A percentile compares a stretch with the other conserved stretches of the same genome.
Evolutionary conservation across 352 stramenopile species (phyloP).

Genomic region (Phytophthora meadii): DNA sequence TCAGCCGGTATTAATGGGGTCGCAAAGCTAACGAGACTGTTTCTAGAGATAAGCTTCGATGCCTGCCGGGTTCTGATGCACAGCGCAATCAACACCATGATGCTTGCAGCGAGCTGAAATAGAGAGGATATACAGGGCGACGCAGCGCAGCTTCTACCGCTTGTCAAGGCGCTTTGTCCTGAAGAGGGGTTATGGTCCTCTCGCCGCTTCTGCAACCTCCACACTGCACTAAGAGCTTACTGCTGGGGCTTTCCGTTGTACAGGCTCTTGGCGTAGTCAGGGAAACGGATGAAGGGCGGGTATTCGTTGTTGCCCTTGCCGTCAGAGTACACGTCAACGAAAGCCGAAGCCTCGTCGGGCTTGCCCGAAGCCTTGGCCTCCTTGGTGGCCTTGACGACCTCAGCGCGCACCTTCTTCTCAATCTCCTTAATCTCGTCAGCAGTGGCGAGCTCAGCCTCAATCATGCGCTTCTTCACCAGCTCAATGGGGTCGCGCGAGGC

Average conservation of each 20-base stretch:
- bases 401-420: slow-evolving; percentile 98
- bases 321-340: slow-evolving; percentile 92
- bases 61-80: slow-evolving; percentile 27
- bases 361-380: slow-evolving; percentile 87
- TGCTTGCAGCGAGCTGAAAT: slow-evolving; percentile 28
- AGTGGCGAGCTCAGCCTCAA: slow-evolving; percentile 94
- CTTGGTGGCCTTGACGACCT: slow-evolving; percentile 97
- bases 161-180: slow-evolving; percentile 36
- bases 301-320: slow-evolving; percentile 91
- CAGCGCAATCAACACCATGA: slow-evolving; percentile 26
- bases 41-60: slow-evolving; percentile 41
- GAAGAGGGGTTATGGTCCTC: slow-evolving; percentile 25
- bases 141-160: slow-evolving; percentile 43
- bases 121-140: slow-evolving; percentile 21
- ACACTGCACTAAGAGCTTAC: slow-evolving; percentile 28
- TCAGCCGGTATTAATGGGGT: slow-evolving; percentile 37
- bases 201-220: slow-evolving; percentile 27
- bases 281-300: slow-evolving; percentile 97
- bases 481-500: slow-evolving; percentile 99
- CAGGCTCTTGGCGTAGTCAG: slow-evolving; percentile 95
- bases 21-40: slow-evolving; percentile 28
- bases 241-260: slow-evolving; percentile 80
- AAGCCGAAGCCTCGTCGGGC: slow-evolving; percentile 57
- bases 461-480: slow-evolving; percentile 97
- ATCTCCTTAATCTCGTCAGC: slow-evolving; percentile 99